Base-by-base conservation (phyloP, 1,139 yeast species). In the Candida dubliniensis region DNA sequence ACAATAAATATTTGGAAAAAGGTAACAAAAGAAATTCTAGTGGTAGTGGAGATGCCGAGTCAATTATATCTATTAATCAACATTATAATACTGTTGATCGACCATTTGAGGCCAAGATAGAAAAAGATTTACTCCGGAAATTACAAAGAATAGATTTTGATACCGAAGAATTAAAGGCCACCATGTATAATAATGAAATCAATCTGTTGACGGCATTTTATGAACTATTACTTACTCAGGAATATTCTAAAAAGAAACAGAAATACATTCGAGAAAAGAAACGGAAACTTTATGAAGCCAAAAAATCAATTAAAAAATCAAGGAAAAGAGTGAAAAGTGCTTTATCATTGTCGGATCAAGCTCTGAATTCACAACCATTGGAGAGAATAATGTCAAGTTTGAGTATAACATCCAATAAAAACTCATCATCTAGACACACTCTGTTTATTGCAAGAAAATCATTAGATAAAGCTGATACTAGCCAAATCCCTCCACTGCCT, bases 201-300 rank as follows among this genome's bases (percentile, higher is more conserved):
- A 96, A 88, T 59, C 73, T 90, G 0, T 66, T 88, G 23, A 83
- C 91, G n/a, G 97, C 96, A 0, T 74, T 87, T 48, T 93, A 95
- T 86, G 85, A 84, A 38, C 69, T 93, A 11, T 66, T 85, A 11
- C 66, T 88, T 14, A 91, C 88, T 33, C 74, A 77, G 42, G 95
- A 86, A 51, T 68, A 66, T 41, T 51, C 61, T 14, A 65, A 64
- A 45, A 73, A 71, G 59, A 69, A 67, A 51, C 58, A 57, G 43
- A 59, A 59, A 34, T 64, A 69, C 42, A 51, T 64, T 41, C 59
- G 58, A 24, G 68, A 67, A 34, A 71, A 68, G 55, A 71, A 74
- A 53, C 63, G 65, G 48, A 69, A 78, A 47, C 66, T 67, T 45
- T 55, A 58, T 42, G 72, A 69, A 47, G 74, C 76, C 9, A 67